phyloP scores from a whole-genome alignment of 1,139 yeast genomes.

The Protomyces lactucae-debilis region DNA sequence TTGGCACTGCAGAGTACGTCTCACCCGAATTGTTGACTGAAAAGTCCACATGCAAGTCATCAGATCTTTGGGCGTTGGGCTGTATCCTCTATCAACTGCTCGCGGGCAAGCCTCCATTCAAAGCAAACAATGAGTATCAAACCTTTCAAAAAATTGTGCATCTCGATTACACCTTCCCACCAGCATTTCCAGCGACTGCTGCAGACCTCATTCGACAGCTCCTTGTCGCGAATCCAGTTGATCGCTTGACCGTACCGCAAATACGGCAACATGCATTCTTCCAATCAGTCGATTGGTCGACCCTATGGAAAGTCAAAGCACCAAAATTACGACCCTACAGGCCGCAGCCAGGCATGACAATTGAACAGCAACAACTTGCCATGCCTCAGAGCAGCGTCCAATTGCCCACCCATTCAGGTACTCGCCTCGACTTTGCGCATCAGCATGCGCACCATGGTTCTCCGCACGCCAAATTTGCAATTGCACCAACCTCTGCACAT shows the following conservation, averaged over 20 bases:
- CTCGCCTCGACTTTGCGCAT: background rate
- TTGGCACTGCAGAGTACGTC: constrained; percentile 83
- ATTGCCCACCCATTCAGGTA: background rate
- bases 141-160: constrained; percentile 90
- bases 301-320: constrained; percentile 22
- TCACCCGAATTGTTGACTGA: constrained; percentile 87
- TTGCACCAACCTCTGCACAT: background rate
- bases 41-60: constrained; percentile 76
- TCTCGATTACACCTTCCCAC: constrained; percentile 74
- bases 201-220: constrained; percentile 66
- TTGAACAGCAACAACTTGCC: background rate
- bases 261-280: constrained; percentile 76
- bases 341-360: background rate
- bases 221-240: constrained; percentile 59
- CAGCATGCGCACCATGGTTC: background rate
- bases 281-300: constrained; percentile 42
- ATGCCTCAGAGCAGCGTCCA: background rate
- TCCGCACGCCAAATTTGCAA: background rate
- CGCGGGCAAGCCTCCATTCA: constrained; percentile 93
- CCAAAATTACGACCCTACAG: constrained; percentile 24
- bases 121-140: constrained; percentile 88
- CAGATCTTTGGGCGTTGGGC: constrained; percentile 96
- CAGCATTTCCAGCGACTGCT: constrained; percentile 68
- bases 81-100: constrained; percentile 90
- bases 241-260: constrained; percentile 58